Base-by-base conservation (phyloP, 2,329 filamentous ascomycete genomes). In the Aureobasidium zeae region DNA sequence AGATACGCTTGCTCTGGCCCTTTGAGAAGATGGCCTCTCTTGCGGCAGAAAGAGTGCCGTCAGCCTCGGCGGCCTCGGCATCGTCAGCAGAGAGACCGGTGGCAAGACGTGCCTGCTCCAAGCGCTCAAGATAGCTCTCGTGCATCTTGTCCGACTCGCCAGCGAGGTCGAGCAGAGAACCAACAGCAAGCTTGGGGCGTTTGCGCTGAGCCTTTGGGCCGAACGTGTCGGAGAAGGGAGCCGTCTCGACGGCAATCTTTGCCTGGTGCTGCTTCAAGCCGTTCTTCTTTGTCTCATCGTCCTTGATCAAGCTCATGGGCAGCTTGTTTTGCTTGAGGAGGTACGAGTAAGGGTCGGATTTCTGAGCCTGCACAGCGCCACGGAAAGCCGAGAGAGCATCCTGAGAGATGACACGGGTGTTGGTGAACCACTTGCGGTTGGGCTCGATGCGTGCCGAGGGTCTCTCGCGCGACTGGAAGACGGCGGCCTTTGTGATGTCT, bases 281-380 rank as follows among this genome's bases (percentile, higher is more conserved):
- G 56, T 94, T 89, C 54, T 81, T 65, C 41, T 64, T 65, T 51
- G 62, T 76, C 45, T 63, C 60, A 34, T 79, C 74, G 57, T 96
- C 89, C 49, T 79, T 76, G 59, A 98, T 94, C 62, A 98, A 69
- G 53, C 80, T 89, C 86, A 98, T 89, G 29, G 91, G 91, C 36
- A 98, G 74, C 70, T 96, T 96, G 66, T 96, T 96, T 53, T 84
- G 83, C 70, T 95, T 95, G 51, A 98, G 72, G n/a, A 96, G 76
- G 48, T 94, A 91, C 48, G 84, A 82, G 64, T 94, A 95, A 0
- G 91, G 91, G 58, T 98, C 87, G 13, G 81, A 80, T 41, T 85
- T 81, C 64, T 88, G 84, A 64, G 94, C 87, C 30, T 85, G 85
- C 66, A 98, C 89, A 19, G 91, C 91, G 48, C 88, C 82, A 49